These are phyloP conservation scores for Dipodascus albidus DNA, from an alignment of 805 yeast species.

Conservation along the genomic window DNA sequence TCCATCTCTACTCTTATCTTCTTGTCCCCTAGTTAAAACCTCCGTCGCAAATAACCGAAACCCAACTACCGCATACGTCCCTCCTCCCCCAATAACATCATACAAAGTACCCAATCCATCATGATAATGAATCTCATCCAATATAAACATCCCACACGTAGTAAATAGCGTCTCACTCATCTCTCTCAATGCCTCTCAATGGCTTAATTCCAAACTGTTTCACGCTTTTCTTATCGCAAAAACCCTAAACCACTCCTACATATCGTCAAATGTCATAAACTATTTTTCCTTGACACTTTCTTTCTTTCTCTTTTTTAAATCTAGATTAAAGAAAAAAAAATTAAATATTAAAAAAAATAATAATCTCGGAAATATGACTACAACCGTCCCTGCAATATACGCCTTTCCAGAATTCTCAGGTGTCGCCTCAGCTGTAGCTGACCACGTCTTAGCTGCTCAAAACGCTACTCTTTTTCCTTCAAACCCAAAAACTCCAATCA, in stretches of 20 bases:
- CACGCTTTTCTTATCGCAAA: too few species aligned
- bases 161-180: not conserved
- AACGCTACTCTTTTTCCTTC: slow-evolving; percentile 43
- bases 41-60: slow-evolving; percentile 49
- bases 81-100: slow-evolving; percentile 82
- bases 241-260: not conserved
- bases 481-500: slow-evolving; percentile 35
- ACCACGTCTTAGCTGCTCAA: slow-evolving; percentile 84
- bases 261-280: not conserved
- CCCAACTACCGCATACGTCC: slow-evolving; percentile 70
- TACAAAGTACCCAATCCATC: slow-evolving; percentile 25
- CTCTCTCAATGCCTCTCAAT: too few species aligned
- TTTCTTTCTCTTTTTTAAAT: not conserved
- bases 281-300: not conserved
- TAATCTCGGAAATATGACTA: too few species aligned
- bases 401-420: slow-evolving; percentile 83
- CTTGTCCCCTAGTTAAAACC: too few species aligned
- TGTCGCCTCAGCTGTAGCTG: slow-evolving; percentile 95
- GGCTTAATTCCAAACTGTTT: too few species aligned
- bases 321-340: not conserved
- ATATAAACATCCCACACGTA: slow-evolving; percentile 71
- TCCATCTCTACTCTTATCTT: too few species aligned
- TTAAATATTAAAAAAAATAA: not conserved
- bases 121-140: slow-evolving; percentile 70
- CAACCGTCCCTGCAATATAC: slow-evolving; percentile 87